Percentiles rank a stretch among this genome's conserved stretches.
phyloP scores from a whole-genome alignment of 306 rosid genomes.

The Glycine tomentella region DNA sequence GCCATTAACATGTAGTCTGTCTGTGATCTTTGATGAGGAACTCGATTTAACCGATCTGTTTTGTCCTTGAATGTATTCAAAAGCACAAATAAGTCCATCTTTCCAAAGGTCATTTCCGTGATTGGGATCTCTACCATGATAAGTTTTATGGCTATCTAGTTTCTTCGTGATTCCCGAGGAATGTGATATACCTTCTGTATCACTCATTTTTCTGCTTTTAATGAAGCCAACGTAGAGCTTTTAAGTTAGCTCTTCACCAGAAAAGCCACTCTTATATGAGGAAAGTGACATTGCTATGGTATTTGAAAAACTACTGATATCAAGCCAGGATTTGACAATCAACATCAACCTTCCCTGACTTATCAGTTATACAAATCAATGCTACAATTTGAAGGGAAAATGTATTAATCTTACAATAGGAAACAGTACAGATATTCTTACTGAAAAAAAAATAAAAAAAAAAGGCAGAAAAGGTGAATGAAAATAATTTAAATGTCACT shows the following conservation, averaged over 20 bases:
- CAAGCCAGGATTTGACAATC: slow-evolving; percentile 22
- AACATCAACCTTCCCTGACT: slow-evolving; percentile 24
- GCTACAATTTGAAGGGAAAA: slow-evolving; percentile 16
- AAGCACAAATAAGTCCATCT: slow-evolving; percentile 91
- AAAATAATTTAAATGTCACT: slow-evolving; percentile 5
- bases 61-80: slow-evolving; percentile 67
- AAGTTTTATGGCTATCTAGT: slow-evolving; percentile 52
- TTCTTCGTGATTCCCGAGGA: slow-evolving; percentile 49
- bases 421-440: background rate
- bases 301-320: background rate
- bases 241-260: background rate
- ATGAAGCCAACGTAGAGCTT: slow-evolving; percentile 32
- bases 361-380: background rate
- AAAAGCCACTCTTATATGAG: slow-evolving; percentile 15
- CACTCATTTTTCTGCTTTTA: slow-evolving; percentile 50
- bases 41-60: slow-evolving; percentile 54
- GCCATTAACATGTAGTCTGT: slow-evolving; percentile 49
- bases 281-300: background rate
- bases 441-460: too few species aligned
- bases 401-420: background rate
- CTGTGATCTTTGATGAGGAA: slow-evolving; percentile 45
- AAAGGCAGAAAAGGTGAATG: background rate
- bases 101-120: slow-evolving; percentile 77
- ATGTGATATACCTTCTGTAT: slow-evolving; percentile 44
- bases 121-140: slow-evolving; percentile 55